Percentiles rank a stretch among this genome's conserved stretches.
Evolutionary conservation across 257 asterid genomes (phyloP).

Genomic region (Nicotiana obtusifolia): DNA sequence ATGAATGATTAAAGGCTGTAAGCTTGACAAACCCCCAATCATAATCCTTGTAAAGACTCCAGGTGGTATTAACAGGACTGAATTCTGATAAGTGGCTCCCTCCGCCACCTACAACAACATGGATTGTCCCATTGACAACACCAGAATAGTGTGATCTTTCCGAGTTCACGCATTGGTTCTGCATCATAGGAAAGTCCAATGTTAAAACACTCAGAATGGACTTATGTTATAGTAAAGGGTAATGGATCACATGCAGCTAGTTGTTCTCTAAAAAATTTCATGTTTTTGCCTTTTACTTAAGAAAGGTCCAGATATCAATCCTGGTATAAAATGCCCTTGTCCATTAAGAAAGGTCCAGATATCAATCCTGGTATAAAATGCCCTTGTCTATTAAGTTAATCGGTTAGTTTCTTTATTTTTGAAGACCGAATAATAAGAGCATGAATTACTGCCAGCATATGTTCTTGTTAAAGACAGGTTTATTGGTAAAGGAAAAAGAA

Average conservation of each 20-base stretch:
- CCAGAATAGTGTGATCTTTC: slow-evolving; percentile 48
- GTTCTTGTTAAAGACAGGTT: not conserved
- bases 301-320: not conserved
- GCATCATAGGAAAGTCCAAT: slow-evolving; percentile 1
- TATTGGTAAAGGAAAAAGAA: not conserved
- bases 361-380: not conserved
- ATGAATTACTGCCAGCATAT: not conserved
- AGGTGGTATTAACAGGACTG: slow-evolving; percentile 35
- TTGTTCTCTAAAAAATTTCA: not conserved
- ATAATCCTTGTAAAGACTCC: slow-evolving; percentile 72
- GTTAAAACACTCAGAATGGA: not conserved
- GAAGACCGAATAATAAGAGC: not conserved
- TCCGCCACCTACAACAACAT: slow-evolving; percentile 49
- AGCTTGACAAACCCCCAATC: slow-evolving; percentile 76
- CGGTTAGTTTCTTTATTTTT: not conserved
- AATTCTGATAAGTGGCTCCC: slow-evolving; percentile 60
- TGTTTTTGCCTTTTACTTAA: not conserved
- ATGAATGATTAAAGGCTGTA: slow-evolving; percentile 62
- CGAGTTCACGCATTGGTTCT: slow-evolving; percentile 50
- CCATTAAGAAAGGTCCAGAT: not conserved
- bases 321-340: not conserved
- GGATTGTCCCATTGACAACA: slow-evolving; percentile 69
- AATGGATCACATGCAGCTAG: not conserved
- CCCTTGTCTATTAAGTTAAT: not conserved
- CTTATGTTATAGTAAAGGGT: not conserved